Conservation (phyloP, 768 basidiomycete species). For the Kondoa subrosea region DNA sequence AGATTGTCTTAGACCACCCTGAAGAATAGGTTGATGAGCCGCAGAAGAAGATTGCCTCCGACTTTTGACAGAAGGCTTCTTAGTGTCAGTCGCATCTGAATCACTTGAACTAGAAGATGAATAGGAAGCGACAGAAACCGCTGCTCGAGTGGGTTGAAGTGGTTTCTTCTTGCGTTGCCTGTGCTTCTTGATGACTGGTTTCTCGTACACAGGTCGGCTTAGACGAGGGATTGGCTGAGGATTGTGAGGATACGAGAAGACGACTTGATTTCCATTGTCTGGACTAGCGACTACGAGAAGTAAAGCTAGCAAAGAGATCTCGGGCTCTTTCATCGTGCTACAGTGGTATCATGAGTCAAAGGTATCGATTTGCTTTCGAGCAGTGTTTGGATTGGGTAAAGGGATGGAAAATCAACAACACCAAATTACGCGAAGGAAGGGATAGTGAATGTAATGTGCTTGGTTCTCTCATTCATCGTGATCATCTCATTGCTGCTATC, state of each 20-base stretch:
- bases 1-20: background rate
- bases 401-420: too few species aligned
- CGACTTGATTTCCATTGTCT: conserved; percentile 17
- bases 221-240: conserved; percentile 23
- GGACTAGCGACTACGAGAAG: conserved; percentile 23
- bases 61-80: background rate
- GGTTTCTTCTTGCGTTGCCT: conserved; percentile 12
- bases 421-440: too few species aligned
- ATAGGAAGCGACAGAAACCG: conserved; percentile 1
- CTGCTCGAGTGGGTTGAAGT: conserved; percentile 1
- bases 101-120: background rate
- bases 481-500: too few species aligned
- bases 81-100: conserved; percentile 1
- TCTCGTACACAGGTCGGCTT: conserved; percentile 23
- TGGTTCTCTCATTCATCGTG: too few species aligned
- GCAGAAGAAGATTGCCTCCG: background rate
- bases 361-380: too few species aligned
- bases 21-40: background rate
- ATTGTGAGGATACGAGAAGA: conserved; percentile 25
- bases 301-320: conserved; percentile 18
- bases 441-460: too few species aligned
- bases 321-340: background rate
- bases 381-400: too few species aligned
- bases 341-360: too few species aligned
- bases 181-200: conserved; percentile 8